Conservation (phyloP, 805 yeast species). For the Sugiyamaella lignohabitans region DNA sequence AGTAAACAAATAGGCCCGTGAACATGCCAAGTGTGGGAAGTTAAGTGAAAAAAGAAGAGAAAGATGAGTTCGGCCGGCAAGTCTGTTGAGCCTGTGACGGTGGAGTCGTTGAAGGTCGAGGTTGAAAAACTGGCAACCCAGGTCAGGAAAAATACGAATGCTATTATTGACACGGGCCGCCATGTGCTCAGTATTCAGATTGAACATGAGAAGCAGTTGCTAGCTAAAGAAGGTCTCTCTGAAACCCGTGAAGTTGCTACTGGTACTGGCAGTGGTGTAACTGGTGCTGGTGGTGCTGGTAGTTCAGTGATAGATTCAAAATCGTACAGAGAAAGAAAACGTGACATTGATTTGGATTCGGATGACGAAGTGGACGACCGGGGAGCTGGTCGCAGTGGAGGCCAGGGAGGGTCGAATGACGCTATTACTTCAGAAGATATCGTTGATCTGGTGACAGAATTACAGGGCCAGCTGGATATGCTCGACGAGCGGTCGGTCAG, state of each 20-base stretch:
- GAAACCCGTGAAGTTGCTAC: conserved; percentile 14
- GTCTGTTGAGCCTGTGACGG: too few relatives aligned
- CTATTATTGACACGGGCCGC: conserved; percentile 73
- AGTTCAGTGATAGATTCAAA: too few relatives aligned
- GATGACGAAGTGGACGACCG: conserved; percentile 43
- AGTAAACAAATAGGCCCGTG: too few relatives aligned
- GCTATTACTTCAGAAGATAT: conserved; percentile 72
- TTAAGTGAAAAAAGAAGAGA: too few relatives aligned
- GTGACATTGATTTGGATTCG: background rate
- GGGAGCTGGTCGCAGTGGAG: too few relatives aligned
- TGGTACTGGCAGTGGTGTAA: background rate
- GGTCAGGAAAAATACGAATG: conserved; percentile 56
- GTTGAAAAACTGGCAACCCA: conserved; percentile 28
- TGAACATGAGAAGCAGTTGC: conserved; percentile 35
- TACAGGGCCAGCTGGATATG: conserved; percentile 78
- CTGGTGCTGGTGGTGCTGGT: conserved; percentile 7
- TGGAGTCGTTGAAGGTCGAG: conserved; percentile 5
- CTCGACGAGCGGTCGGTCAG: conserved; percentile 68
- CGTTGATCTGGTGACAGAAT: conserved; percentile 78
- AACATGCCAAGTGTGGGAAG: too few relatives aligned
- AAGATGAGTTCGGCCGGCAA: too few relatives aligned
- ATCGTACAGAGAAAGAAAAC: background rate
- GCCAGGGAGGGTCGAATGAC: conserved; percentile 9
- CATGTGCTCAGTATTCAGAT: conserved; percentile 68
- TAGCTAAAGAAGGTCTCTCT: conserved; percentile 10